Evolutionary conservation across 441 rosid genomes (phyloP).

Genomic region (Rhodomyrtus psidioides): DNA sequence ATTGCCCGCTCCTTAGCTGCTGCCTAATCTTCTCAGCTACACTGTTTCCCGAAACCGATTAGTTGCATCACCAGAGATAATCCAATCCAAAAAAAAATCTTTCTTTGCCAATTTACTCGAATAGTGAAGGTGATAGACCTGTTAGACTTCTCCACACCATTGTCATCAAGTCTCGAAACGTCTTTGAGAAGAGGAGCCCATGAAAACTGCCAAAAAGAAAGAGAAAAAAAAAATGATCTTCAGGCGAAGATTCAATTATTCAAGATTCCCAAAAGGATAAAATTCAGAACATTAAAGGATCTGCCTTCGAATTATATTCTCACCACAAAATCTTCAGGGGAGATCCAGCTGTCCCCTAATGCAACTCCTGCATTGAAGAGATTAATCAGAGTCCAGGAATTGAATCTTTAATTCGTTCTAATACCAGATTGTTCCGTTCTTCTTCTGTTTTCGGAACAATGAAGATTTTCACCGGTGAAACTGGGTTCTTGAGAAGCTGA

Average conservation of each 20-base stretch:
- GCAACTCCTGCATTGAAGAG: conserved; percentile 42
- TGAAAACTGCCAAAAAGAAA: conserved; percentile 35
- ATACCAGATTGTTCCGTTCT: not conserved
- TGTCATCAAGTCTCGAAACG: conserved; percentile 58
- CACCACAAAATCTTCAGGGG: conserved; percentile 93
- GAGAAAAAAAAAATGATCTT: not conserved
- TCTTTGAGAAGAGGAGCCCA: conserved; percentile 86
- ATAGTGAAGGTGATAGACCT: conserved; percentile 26
- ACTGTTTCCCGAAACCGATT: conserved; percentile 19
- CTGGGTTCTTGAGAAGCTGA: not conserved
- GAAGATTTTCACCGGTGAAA: not conserved
- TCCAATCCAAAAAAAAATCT: not conserved
- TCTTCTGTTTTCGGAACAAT: not conserved
- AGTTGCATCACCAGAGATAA: not conserved
- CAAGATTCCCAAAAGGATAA: not conserved
- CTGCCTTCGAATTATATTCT: not conserved
- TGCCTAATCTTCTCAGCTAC: conserved; percentile 51
- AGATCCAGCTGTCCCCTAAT: conserved; percentile 89
- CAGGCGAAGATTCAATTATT: not conserved
- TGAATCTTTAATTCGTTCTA: not conserved
- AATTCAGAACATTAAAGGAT: not conserved
- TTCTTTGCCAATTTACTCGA: not conserved
- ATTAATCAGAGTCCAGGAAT: not conserved
- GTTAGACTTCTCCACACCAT: conserved; percentile 42
- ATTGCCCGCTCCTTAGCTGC: conserved; percentile 41